These are phyloP conservation scores for Peniophora sp. DNA, from an alignment of 1,284 basidiomycete genomes.

Conservation along the genomic window DNA sequence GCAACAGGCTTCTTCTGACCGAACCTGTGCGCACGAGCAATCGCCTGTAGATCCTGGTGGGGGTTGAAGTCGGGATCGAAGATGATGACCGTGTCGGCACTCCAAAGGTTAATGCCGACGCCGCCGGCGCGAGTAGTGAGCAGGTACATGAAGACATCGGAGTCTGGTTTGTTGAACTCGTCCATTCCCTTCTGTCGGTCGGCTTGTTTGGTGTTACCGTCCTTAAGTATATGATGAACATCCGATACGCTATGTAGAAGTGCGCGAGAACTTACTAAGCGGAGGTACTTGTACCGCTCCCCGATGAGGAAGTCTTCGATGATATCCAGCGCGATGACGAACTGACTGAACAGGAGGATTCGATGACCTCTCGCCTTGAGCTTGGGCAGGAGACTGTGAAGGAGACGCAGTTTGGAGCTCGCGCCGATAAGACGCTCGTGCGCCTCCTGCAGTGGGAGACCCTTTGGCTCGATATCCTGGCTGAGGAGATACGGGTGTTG, in stretches of 20 bases:
- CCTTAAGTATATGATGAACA: conserved; percentile 36
- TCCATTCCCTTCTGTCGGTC: conserved; percentile 93
- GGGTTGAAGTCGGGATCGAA: conserved; percentile 94
- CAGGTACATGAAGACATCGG: conserved; percentile 86
- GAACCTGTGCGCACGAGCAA: conserved; percentile 81
- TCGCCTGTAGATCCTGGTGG: conserved; percentile 79
- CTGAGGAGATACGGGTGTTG: conserved; percentile 90
- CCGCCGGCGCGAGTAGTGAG: conserved; percentile 94
- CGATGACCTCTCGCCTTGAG: conserved; percentile 88
- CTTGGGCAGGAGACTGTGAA: conserved; percentile 80
- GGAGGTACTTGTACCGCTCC: conserved; percentile 84
- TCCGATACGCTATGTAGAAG: conserved; percentile 2
- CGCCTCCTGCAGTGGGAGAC: conserved; percentile 49
- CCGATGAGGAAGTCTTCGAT: conserved; percentile 91
- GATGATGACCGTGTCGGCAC: conserved; percentile 87
- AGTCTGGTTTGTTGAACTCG: conserved; percentile 81
- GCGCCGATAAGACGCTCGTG: conserved; percentile 80
- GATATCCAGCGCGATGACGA: conserved; percentile 85
- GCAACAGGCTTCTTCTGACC: conserved; percentile 78
- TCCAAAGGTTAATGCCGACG: conserved; percentile 89
- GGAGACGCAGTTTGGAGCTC: conserved; percentile 81
- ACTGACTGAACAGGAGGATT: conserved; percentile 96
- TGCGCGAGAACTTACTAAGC: conserved; percentile 54
- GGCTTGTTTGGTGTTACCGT: conserved; percentile 83
- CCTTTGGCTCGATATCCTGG: conserved; percentile 73